Conservation (phyloP, 768 basidiomycete genomes). For the Psilocybe azurescens region DNA sequence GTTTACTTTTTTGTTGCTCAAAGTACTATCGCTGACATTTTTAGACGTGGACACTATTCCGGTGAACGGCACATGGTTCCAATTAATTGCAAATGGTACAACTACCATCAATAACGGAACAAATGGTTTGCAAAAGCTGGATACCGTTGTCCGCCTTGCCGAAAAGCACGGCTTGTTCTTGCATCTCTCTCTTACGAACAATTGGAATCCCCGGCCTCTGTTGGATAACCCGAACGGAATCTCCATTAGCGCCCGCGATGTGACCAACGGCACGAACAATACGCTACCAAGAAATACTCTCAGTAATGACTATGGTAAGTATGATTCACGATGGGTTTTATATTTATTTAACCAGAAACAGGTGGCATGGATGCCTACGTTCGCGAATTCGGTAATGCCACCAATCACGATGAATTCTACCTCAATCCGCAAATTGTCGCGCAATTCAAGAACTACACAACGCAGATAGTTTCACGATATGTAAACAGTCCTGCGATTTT, state of each 20-base stretch:
- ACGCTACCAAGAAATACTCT: constrained; percentile 54
- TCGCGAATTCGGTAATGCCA: constrained; percentile 44
- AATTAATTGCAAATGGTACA: constrained; percentile 59
- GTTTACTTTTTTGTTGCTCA: background rate
- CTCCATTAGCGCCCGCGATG: constrained; percentile 32
- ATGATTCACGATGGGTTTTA: background rate
- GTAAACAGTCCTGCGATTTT: constrained; percentile 57
- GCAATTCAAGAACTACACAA: constrained; percentile 63
- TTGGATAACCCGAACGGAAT: constrained; percentile 30
- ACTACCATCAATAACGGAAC: constrained; percentile 60
- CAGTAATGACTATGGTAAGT: constrained; percentile 65
- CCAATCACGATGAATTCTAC: constrained; percentile 64
- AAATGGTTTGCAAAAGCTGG: constrained; percentile 67
- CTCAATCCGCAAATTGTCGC: constrained; percentile 51
- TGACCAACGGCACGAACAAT: constrained; percentile 37
- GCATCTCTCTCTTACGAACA: constrained; percentile 64
- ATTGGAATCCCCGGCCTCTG: constrained; percentile 54
- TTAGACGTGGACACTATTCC: constrained; percentile 60
- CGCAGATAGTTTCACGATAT: constrained; percentile 60
- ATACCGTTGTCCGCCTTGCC: constrained; percentile 60
- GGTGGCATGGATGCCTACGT: constrained; percentile 75
- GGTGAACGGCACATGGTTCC: constrained; percentile 66
- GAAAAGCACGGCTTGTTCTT: constrained; percentile 58
- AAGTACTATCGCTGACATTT: background rate
- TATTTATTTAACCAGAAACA: constrained; percentile 24